Evolutionary conservation across 2,329 filamentous ascomycete species (phyloP), one percentile per base, ranked within the genome.

Genomic region (Juglanconis juglandina): DNA sequence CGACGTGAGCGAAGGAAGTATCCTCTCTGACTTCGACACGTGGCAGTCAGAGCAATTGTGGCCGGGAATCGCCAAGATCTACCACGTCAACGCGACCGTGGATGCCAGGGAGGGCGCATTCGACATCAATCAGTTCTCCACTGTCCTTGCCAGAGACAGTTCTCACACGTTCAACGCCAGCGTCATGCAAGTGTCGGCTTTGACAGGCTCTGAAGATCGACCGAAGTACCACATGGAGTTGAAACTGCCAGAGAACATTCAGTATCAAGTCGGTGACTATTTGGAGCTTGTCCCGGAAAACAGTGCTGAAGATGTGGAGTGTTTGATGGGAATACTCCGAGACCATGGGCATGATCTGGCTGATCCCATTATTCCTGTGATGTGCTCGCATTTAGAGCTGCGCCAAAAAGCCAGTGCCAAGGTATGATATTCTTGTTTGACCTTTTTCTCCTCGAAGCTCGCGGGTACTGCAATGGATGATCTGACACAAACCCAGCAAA

Each of bases 21-120:
- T 83, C 70, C 79, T 81, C 64, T 76, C 74, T 13, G 76, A 77
- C 32, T 83, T 83, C 58, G 79, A 83, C 57, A 69, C 66, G 24
- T 84, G 81, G 81, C 44, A 48, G 42, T 47, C 33, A 9, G 53
- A 56, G 42, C 44, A 37, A 3, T 33, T 56, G 9, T 56, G 53
- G 53, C 53, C 53, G 10, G 34, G n/a, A 1, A 17, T 56, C 11
- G 44, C 44, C 10, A 48, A 30, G 4, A n/a, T 56, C 30, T n/a
- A 39, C 44, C 9, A 48, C 11, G 42, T 14, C 2, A 33, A n/a
- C 9, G 41, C n/a, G 13, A 48, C 42, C 5, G 44, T 24, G 5
- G 53, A 48, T 33, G 9, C 30, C 30, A 14, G 14, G n/a, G 30
- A 8, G 9, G 48, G 24, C 3, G 17, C 9, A 50, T 34, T 50